phyloP scores from a whole-genome alignment of 2,329 filamentous ascomycete genomes.

The Rhynchosporium graminicola region DNA sequence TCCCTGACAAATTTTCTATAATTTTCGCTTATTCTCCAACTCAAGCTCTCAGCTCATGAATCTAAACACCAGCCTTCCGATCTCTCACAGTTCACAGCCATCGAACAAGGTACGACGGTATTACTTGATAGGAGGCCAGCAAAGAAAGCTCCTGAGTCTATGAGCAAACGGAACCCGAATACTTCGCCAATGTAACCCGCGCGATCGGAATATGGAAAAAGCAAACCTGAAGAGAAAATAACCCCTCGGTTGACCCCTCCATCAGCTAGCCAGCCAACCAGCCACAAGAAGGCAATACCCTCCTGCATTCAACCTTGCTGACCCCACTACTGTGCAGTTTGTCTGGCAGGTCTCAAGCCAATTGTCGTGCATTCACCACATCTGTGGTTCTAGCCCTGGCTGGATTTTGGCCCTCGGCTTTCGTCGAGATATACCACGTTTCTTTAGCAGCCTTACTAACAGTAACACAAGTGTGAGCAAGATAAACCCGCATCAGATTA shows the following conservation, averaged over 20 bases:
- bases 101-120: slow-evolving; percentile 1
- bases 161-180: neutral
- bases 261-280: neutral
- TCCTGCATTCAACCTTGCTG: neutral
- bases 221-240: neutral
- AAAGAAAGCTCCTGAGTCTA: neutral
- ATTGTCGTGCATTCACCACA: too few species aligned
- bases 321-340: neutral
- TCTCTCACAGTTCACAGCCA: neutral
- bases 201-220: neutral
- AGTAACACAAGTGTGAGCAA: neutral
- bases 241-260: neutral
- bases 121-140: neutral
- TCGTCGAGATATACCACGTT: too few species aligned
- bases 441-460: too few species aligned
- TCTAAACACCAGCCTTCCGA: neutral
- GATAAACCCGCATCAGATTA: neutral
- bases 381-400: too few species aligned
- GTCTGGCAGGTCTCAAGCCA: too few species aligned
- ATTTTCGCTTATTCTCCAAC: neutral
- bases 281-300: neutral
- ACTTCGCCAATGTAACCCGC: neutral
- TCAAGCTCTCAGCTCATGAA: neutral
- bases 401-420: too few species aligned
- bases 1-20: too few species aligned